Base-by-base conservation (phyloP, 805 yeast species). In the Metschnikowia hibisci region DNA sequence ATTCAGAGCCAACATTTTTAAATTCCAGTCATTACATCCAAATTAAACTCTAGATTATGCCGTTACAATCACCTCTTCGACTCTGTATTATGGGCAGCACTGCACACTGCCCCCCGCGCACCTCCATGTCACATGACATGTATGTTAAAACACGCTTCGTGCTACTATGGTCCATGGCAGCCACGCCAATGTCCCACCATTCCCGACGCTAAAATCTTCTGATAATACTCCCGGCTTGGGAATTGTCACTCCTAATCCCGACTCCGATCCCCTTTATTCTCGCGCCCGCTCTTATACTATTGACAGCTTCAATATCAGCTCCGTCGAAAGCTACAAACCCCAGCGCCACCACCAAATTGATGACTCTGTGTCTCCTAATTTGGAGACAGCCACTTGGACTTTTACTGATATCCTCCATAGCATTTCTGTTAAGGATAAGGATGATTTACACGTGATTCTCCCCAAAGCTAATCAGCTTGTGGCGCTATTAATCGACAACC, bases 401-500 rank as follows among this genome's bases (percentile, higher is more conserved):
- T 63, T 84, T 16, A 78, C 83, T 16, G 88, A 82, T 45, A 64
- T 83, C 7, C 63, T 84, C 25, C 81, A 81, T 39, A 64, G 76
- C 11, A 55, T 85, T 27, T 54, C 67, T 1, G 77, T 67, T 30
- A 69, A 68, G 34, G 79, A 77, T 31, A 70, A 64, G 38, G 75
- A 76, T 15, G 74, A 80, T 18, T 29, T 45, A 6, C 74, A 69
- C 29, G 64, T 61, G 41, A 60, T 81, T 14, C 75, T 87, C 4
- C 62, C 74, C 7, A 78, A 76, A 46, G 81, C 91, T 1, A 87
- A 87, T 57, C 84, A 78, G 32, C 66, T 87, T 30, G 82, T 84
- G 0, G 56, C 65, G 1, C 53, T 87, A 6, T 61, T 87, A 7
- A 73, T 69, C 32, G 68, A 74, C 35, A 67, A 82, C 54, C 85